Evolutionary conservation across 2,329 filamentous ascomycete species (phyloP).

Genomic region (Phaeomoniella chlamydospora): DNA sequence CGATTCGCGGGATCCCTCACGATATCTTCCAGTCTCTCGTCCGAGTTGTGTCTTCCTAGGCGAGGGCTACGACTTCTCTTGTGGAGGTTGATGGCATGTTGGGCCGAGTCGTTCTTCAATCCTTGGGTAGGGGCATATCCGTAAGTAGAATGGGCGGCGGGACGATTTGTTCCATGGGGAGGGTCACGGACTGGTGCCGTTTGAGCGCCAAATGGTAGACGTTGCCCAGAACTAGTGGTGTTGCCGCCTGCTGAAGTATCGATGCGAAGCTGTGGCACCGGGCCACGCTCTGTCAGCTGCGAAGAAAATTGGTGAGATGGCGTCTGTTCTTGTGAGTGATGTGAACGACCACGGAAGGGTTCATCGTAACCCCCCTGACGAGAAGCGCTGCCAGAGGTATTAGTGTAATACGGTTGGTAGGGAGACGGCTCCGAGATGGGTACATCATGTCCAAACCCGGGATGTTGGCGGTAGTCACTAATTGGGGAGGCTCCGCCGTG

Average conservation of each 20-base stretch:
- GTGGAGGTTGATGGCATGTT: slow-evolving; percentile 18
- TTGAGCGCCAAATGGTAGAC: background rate
- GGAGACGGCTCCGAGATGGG: no score
- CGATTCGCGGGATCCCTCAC: slow-evolving; percentile 13
- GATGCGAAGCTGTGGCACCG: background rate
- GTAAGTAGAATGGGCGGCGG: slow-evolving; percentile 1
- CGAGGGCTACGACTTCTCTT: slow-evolving; percentile 21
- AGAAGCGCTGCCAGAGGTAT: no score
- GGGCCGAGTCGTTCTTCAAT: background rate
- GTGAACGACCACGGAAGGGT: slow-evolving; percentile 2
- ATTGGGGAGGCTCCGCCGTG: no score
- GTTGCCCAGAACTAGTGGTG: background rate
- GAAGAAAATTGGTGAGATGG: background rate
- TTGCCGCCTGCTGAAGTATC: background rate
- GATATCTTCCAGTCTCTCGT: slow-evolving; percentile 11
- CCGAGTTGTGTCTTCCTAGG: slow-evolving; percentile 12
- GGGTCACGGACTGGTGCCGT: background rate
- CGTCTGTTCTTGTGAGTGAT: background rate
- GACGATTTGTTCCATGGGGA: slow-evolving; percentile 4
- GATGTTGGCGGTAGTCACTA: no score
- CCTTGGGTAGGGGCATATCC: background rate
- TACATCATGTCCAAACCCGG: no score
- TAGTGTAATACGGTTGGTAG: no score
- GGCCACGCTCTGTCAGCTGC: background rate
- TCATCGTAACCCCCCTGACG: slow-evolving; percentile 1